Evolutionary conservation across 169 alveolate species (phyloP), one percentile per base, ranked within the genome.

Genomic region (Plasmodium chabaudi): DNA sequence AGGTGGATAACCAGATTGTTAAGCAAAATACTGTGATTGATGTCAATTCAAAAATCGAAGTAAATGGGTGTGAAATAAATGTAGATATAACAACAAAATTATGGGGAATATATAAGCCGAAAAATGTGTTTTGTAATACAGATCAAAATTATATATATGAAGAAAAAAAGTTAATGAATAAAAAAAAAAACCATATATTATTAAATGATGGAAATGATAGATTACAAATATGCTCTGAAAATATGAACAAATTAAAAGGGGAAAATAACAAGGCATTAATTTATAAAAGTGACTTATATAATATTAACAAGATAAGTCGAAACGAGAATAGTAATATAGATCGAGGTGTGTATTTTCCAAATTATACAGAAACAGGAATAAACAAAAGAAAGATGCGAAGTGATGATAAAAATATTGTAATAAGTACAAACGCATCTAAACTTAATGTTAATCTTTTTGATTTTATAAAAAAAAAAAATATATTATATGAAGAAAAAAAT

Each of bases 61-160:
- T 79, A 27, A 51, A 79, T 5, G 79, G 71, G 21, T 53, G 53
- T n/a, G 25, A 27, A 27, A 53, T 79, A 42, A 23, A 65, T 13
- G 89, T 79, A 57, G 89, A 79, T 12, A 69, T 67, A 13, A 65
- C 64, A 3, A 79, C 89, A 4, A 79, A 79, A 34, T 60, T 79
- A 56, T 79, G 89, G 89, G 89, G 89, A 1, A 55, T 79, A 23
- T 79, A 79, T 42, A 79, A 79, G n/a, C 89, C 89, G 5, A 79
- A 25, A 56, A 44, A 79, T 67, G 79, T 79, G 2, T 79, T 79
- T 79, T 79, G 89, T 46, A 79, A 63, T 70, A 65, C 82, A 3
- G 89, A 79, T 13, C 44, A 60, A 13, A 44, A 79, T 79, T 79
- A 79, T 47, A 44, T n/a, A n/a, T 79, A 79, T 65, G 89, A 79